phyloP scores from a whole-genome alignment of 2,329 filamentous ascomycete genomes.

The Chalaropsis thielavioides region DNA sequence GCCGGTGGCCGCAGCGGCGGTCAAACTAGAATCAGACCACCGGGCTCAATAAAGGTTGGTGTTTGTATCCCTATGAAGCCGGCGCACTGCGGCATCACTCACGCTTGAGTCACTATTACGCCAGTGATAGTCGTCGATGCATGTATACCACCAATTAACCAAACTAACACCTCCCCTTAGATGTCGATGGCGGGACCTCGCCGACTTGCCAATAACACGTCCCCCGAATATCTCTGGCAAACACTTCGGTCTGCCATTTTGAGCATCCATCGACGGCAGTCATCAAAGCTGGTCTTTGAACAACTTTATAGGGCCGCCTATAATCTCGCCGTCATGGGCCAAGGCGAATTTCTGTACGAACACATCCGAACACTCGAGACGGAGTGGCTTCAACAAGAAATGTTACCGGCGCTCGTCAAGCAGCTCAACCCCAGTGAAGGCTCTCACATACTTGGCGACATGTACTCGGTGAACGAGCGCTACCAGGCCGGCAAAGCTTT shows the following conservation, averaged over 20 bases:
- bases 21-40: constrained; percentile 10
- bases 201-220: background rate
- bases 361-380: constrained; percentile 69
- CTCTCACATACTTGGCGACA: constrained; percentile 43
- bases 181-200: background rate
- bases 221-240: constrained; percentile 40
- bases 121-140: background rate
- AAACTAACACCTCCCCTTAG: background rate
- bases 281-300: constrained; percentile 82
- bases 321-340: constrained; percentile 80
- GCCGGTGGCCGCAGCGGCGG: constrained; percentile 4
- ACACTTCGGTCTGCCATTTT: constrained; percentile 60
- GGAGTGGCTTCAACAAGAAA: constrained; percentile 60
- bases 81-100: no score
- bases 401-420: constrained; percentile 54
- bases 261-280: constrained; percentile 87
- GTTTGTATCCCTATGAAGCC: background rate
- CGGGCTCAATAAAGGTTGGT: constrained; percentile 13
- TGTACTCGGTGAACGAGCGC: constrained; percentile 60
- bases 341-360: constrained; percentile 68
- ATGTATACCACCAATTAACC: background rate
- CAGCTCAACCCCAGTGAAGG: constrained; percentile 57
- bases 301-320: constrained; percentile 89
- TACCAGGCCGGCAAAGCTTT: constrained; percentile 72
- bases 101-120: background rate